Evolutionary conservation across 352 stramenopile genomes (phyloP).

Genomic region (Peronospora farinosa): DNA sequence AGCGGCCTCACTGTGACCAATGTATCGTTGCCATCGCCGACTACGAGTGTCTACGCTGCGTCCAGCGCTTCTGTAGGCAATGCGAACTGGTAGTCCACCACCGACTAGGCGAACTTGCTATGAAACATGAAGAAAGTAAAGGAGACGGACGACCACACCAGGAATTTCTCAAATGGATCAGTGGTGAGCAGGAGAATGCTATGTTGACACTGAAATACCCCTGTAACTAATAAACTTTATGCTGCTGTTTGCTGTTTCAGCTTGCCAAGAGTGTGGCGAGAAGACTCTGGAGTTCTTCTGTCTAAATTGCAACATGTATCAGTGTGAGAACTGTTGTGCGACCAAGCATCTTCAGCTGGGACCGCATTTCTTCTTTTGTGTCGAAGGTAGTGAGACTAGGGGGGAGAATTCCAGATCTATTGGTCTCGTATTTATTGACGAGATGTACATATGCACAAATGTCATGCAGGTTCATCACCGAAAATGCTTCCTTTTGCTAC

Average conservation of each 20-base stretch:
- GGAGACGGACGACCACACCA: constrained; percentile 42
- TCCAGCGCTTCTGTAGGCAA: constrained; percentile 34
- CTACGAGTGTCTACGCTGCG: constrained; percentile 41
- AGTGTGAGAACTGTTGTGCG: constrained; percentile 55
- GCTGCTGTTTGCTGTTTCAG: constrained; percentile 20
- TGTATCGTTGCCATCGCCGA: constrained; percentile 36
- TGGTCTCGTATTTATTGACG: neutral
- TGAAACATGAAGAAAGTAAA: constrained; percentile 41
- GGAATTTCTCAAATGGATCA: constrained; percentile 39
- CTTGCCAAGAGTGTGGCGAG: constrained; percentile 44
- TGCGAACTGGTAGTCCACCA: constrained; percentile 49
- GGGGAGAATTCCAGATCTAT: neutral
- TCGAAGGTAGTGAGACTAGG: constrained; percentile 36
- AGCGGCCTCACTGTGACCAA: constrained; percentile 33
- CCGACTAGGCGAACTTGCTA: constrained; percentile 17
- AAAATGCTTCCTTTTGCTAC: constrained; percentile 39
- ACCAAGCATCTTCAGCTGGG: constrained; percentile 29
- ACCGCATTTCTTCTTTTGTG: constrained; percentile 48
- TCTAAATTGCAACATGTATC: constrained; percentile 41
- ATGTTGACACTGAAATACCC: no score
- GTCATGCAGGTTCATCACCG: constrained; percentile 26
- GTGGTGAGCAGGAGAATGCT: constrained; percentile 22
- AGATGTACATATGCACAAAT: neutral
- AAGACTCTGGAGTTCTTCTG: constrained; percentile 51
- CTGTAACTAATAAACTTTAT: constrained; percentile 4